These are phyloP conservation scores for Phylloporus sp. DNA, from an alignment of 768 basidiomycete genomes.

Conservation along the genomic window DNA sequence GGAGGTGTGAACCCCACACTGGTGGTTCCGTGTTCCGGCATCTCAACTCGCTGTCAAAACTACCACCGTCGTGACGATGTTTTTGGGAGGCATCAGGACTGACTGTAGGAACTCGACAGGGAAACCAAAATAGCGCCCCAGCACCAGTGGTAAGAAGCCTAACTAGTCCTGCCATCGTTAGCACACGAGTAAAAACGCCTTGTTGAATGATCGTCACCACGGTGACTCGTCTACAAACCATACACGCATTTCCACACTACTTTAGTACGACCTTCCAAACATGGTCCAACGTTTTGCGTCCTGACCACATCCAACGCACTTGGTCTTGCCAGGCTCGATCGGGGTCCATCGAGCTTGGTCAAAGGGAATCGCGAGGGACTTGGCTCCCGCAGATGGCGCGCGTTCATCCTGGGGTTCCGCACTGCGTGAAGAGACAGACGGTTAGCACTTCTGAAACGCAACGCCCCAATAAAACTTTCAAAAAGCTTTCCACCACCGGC, in stretches of 20 bases:
- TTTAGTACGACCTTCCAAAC: constrained; percentile 86
- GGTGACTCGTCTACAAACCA: background rate
- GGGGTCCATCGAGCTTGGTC: constrained; percentile 79
- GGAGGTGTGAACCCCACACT: background rate
- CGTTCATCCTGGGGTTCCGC: constrained; percentile 88
- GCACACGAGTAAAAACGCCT: too few relatives aligned
- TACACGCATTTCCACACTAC: background rate
- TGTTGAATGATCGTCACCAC: background rate
- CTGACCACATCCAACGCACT: constrained; percentile 82
- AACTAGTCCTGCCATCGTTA: too few relatives aligned
- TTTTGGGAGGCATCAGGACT: too few relatives aligned
- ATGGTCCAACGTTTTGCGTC: constrained; percentile 95
- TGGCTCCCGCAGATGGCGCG: constrained; percentile 95
- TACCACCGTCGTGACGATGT: background rate
- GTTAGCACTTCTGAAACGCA: background rate
- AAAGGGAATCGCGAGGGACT: constrained; percentile 94
- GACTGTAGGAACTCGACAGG: too few relatives aligned
- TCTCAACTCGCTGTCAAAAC: background rate
- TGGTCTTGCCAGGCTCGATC: constrained; percentile 80
- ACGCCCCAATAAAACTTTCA: background rate
- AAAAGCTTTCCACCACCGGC: background rate
- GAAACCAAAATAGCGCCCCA: too few relatives aligned
- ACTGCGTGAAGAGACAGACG: constrained; percentile 33
- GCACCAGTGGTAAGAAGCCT: too few relatives aligned
- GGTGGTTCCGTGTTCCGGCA: background rate